Conservation (phyloP, 2,329 filamentous ascomycete species). For the Sarocladium strictum region DNA sequence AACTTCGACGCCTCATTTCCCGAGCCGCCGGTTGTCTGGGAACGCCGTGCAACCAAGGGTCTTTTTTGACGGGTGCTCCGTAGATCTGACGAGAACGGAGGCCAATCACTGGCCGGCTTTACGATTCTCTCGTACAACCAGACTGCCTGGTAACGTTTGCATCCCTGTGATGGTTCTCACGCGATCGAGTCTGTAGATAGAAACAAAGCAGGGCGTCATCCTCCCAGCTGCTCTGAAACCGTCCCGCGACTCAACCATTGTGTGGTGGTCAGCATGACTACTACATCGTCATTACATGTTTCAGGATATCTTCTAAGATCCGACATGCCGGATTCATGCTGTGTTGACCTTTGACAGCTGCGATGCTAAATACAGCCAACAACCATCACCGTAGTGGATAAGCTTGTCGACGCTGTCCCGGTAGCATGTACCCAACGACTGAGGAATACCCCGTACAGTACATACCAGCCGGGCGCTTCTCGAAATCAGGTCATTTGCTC, state of each 20-base stretch:
- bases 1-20: background rate
- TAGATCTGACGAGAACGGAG: too few relatives aligned
- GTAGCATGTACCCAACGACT: too few relatives aligned
- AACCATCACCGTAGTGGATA: too few relatives aligned
- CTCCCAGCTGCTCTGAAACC: background rate
- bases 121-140: background rate
- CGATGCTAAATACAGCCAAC: too few relatives aligned
- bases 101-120: background rate
- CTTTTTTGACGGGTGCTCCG: too few relatives aligned
- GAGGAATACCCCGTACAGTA: too few relatives aligned
- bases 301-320: too few relatives aligned
- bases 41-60: too few relatives aligned
- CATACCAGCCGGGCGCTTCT: background rate
- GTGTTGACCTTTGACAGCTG: too few relatives aligned
- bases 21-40: background rate
- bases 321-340: too few relatives aligned
- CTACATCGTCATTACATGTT: background rate
- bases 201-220: background rate
- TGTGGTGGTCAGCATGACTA: slow-evolving; percentile 4
- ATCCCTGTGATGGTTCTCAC: background rate
- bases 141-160: background rate
- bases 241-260: background rate
- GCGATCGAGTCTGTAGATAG: background rate
- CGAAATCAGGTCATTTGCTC: slow-evolving; percentile 8
- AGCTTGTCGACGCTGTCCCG: too few relatives aligned